These are phyloP conservation scores for Ogataea ganodermae DNA, from an alignment of 805 yeast species.

Conservation along the genomic window DNA sequence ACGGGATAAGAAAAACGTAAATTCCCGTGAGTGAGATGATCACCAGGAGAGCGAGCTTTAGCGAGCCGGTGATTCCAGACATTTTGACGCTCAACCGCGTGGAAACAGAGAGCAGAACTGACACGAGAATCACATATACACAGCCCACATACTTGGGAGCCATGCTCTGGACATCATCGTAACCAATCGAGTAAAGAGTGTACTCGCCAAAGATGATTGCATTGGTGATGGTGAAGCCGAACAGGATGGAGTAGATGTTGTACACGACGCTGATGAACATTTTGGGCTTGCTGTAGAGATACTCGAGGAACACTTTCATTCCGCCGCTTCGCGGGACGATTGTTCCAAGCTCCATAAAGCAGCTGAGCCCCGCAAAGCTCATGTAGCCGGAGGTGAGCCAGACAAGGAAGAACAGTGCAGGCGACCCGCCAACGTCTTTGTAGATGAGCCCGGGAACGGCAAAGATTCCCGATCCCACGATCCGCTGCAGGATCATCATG, in stretches of 20 bases:
- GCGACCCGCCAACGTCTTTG: conserved; percentile 68
- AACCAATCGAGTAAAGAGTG: conserved; percentile 45
- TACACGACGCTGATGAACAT: conserved; percentile 51
- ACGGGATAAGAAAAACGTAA: conserved; percentile 55
- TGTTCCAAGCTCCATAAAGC: conserved; percentile 70
- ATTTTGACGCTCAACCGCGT: conserved; percentile 58
- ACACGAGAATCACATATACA: conserved; percentile 37
- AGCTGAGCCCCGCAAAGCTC: conserved; percentile 66
- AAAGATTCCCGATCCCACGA: conserved; percentile 78
- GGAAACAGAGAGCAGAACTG: conserved; percentile 57
- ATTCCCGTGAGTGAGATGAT: conserved; percentile 60
- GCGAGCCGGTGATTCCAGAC: conserved; percentile 62
- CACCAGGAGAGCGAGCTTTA: conserved; percentile 56
- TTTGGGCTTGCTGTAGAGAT: conserved; percentile 61
- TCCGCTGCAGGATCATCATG: conserved; percentile 64
- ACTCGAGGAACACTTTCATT: conserved; percentile 69
- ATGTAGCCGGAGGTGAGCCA: conserved; percentile 65
- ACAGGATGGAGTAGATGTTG: conserved; percentile 47
- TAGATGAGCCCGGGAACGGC: conserved; percentile 70
- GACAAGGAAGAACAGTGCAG: conserved; percentile 55
- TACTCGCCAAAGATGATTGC: conserved; percentile 59
- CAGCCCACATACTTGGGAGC: conserved; percentile 46
- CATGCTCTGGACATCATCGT: conserved; percentile 40
- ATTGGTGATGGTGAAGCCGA: conserved; percentile 54
- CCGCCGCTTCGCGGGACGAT: conserved; percentile 77